Conservation (phyloP, 495 filamentous ascomycete genomes). For the Margaritispora aquatica region DNA sequence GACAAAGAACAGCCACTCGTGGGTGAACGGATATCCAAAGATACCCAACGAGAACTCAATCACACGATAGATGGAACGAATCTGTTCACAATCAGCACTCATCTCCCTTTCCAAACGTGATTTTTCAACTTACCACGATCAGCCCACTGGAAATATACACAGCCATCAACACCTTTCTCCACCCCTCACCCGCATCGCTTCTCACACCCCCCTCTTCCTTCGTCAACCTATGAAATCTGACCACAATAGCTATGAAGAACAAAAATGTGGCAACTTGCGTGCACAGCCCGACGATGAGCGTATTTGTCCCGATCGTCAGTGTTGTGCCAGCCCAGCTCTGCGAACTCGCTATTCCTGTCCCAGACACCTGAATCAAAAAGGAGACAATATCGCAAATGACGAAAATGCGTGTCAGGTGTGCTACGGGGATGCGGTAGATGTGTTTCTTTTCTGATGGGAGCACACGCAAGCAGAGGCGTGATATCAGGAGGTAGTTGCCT, state of each 20-base stretch:
- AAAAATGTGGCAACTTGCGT: constrained; percentile 27
- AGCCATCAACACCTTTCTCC: constrained; percentile 24
- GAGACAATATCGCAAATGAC: constrained; percentile 30
- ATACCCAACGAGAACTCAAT: constrained; percentile 33
- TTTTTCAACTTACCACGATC: constrained; percentile 29
- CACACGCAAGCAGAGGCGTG: constrained; percentile 23
- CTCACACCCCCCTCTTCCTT: constrained; percentile 8
- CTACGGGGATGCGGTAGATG: constrained; percentile 17
- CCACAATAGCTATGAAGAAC: constrained; percentile 25
- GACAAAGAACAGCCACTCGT: constrained; percentile 35
- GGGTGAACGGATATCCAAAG: constrained; percentile 28
- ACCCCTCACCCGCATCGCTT: background rate
- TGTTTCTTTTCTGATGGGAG: constrained; percentile 5
- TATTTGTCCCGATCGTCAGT: constrained; percentile 19
- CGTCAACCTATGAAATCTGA: constrained; percentile 16
- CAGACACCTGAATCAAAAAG: constrained; percentile 30
- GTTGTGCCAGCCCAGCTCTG: constrained; percentile 25
- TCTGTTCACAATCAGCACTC: constrained; percentile 7
- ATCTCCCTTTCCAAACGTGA: no score
- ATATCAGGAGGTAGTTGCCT: constrained; percentile 29
- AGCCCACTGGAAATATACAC: constrained; percentile 25
- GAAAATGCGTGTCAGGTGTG: constrained; percentile 28
- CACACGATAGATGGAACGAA: constrained; percentile 32
- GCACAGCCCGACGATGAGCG: constrained; percentile 27
- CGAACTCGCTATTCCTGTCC: constrained; percentile 29